phyloP scores from a whole-genome alignment of 192 early-diverging fungal genomes.

The Diversispora eburnea region DNA sequence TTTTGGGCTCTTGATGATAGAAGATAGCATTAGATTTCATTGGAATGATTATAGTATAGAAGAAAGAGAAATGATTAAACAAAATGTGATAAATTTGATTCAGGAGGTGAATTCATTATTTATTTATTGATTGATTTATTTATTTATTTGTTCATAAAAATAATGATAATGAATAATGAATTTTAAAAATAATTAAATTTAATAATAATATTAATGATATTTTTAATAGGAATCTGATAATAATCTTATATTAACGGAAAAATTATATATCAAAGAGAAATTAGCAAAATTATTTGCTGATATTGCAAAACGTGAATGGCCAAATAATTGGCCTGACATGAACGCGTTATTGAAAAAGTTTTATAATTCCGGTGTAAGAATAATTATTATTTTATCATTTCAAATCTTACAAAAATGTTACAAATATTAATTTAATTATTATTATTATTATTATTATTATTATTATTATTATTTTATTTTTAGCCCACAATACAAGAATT shows the following conservation, averaged over 20 bases:
- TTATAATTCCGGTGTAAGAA: constrained; percentile 42
- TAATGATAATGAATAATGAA: no score
- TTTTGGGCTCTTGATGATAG: constrained; percentile 61
- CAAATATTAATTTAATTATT: neutral
- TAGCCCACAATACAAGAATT: constrained; percentile 53
- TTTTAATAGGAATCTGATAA: constrained; percentile 34
- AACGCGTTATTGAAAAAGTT: constrained; percentile 45
- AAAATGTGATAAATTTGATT: constrained; percentile 40
- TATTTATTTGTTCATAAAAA: neutral
- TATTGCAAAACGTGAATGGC: constrained; percentile 61
- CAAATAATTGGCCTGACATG: constrained; percentile 56
- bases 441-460: neutral
- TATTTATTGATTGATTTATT: neutral
- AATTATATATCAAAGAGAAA: constrained; percentile 59
- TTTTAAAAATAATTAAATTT: constrained; percentile 8
- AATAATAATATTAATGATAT: no score
- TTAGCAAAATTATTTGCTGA: constrained; percentile 54
- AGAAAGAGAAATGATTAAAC: constrained; percentile 37
- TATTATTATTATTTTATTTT: neutral
- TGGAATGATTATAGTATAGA: constrained; percentile 49
- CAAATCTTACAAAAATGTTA: neutral
- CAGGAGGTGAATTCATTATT: constrained; percentile 31
- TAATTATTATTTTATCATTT: neutral
- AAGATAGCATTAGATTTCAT: constrained; percentile 49
- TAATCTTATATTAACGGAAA: constrained; percentile 37